A percentile compares a stretch with the other conserved stretches of the same genome.
Conservation (phyloP, 129 eudicot species). For the Lonicera japonica region DNA sequence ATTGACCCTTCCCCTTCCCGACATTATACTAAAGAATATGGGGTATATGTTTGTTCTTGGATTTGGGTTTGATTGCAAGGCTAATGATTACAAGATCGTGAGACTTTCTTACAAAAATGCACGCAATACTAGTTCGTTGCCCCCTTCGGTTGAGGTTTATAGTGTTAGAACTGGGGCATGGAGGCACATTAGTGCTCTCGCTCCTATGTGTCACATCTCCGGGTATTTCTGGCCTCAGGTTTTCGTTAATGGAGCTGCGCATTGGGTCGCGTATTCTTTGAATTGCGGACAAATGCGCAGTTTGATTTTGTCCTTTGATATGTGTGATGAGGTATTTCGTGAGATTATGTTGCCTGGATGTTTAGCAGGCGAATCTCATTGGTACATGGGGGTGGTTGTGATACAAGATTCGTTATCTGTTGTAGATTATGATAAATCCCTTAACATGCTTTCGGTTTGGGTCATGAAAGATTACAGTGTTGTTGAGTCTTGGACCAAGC, state of each 20-base stretch:
- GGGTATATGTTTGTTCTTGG: conserved; percentile 20
- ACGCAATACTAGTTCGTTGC: neutral
- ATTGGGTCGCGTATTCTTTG: conserved; percentile 31
- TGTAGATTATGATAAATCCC: conserved; percentile 6
- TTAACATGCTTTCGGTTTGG: too few relatives aligned
- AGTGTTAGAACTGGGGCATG: too few relatives aligned
- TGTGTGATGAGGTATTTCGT: too few relatives aligned
- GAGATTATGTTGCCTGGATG: conserved; percentile 16
- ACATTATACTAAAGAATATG: neutral
- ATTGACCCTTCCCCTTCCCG: conserved; percentile 11
- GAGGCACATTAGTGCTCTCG: conserved; percentile 12
- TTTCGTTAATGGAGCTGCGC: conserved; percentile 20
- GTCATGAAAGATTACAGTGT: conserved; percentile 38
- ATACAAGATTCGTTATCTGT: too few relatives aligned
- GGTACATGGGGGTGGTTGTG: neutral
- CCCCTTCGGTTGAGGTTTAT: conserved; percentile 28
- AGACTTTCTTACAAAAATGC: conserved; percentile 18
- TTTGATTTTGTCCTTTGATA: conserved; percentile 28
- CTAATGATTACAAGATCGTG: conserved; percentile 26
- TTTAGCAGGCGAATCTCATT: neutral
- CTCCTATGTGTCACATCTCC: too few relatives aligned
- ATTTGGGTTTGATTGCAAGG: conserved; percentile 22
- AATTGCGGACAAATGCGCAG: neutral
- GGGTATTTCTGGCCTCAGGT: conserved; percentile 18
- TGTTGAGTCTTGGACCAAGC: conserved; percentile 26